Conservation (phyloP, 495 filamentous ascomycete genomes). For the Hyaloscypha bicolor region DNA sequence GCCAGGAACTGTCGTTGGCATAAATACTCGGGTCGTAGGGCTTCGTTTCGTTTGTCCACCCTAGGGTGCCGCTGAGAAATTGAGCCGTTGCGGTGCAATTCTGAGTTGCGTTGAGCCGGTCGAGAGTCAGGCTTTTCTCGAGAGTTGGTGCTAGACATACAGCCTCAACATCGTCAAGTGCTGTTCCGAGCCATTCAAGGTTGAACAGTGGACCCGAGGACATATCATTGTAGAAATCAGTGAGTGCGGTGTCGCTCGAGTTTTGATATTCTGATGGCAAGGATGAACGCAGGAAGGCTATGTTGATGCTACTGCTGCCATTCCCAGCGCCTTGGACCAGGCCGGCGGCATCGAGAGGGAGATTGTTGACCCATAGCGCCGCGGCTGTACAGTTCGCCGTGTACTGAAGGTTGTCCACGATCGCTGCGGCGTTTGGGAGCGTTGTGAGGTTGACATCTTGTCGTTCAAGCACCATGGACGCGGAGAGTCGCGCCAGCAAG, state of each 20-base stretch:
- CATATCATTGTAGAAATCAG: slow-evolving; percentile 6
- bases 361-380: not conserved
- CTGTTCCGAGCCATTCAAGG: not conserved
- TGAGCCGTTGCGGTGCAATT: slow-evolving; percentile 12
- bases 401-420: not conserved
- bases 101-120: slow-evolving; percentile 3
- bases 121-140: not conserved
- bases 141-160: slow-evolving; percentile 1
- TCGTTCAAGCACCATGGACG: not conserved
- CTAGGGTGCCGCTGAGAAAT: slow-evolving; percentile 3
- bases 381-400: not conserved
- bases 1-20: slow-evolving; percentile 10
- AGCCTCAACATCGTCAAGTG: slow-evolving; percentile 6
- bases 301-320: slow-evolving; percentile 5
- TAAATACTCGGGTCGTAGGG: not conserved
- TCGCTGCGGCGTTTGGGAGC: not conserved
- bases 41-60: not conserved
- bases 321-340: not conserved
- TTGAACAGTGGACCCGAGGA: not conserved
- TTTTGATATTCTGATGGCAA: slow-evolving; percentile 3
- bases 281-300: slow-evolving; percentile 6
- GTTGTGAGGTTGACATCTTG: not conserved
- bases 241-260: not conserved
- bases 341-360: not conserved
- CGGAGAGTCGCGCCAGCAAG: not conserved